phyloP scores from a whole-genome alignment of 225 moss, liverwort and hornwort species.

The Polytrichum formosum region DNA sequence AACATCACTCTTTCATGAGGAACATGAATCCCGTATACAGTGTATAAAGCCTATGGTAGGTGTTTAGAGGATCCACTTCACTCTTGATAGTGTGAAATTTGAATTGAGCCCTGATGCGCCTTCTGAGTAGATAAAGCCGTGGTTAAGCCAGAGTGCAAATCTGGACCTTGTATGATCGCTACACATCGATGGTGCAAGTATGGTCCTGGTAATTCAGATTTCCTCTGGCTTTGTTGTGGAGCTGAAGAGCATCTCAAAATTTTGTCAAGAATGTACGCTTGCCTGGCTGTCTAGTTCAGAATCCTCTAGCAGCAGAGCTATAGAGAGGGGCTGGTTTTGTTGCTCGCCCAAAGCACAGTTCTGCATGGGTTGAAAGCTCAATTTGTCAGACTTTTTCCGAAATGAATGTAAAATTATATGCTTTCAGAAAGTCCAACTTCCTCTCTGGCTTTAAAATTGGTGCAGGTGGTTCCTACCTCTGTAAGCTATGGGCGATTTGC shows the following conservation, averaged over 20 bases:
- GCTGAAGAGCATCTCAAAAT: neutral
- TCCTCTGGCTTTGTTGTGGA: neutral
- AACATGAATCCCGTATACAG: neutral
- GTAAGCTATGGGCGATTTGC: no score
- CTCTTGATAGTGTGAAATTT: no score
- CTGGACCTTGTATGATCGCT: neutral
- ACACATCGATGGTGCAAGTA: neutral
- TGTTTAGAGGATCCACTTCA: no score
- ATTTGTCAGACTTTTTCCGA: slow-evolving; percentile 4
- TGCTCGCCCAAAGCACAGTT: neutral
- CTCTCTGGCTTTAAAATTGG: no score
- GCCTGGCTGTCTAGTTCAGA: neutral
- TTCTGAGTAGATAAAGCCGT: no score
- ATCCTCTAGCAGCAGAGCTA: slow-evolving; percentile 1
- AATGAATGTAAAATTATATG: neutral
- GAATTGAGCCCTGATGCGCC: no score
- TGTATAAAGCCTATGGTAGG: neutral
- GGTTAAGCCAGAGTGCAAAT: no score
- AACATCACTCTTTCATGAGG: neutral
- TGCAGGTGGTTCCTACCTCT: no score
- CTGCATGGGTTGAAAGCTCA: neutral
- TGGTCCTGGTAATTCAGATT: neutral
- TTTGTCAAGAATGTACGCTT: neutral
- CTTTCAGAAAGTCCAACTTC: no score
- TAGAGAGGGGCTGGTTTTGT: neutral